These are phyloP conservation scores for Imleria badia DNA, from an alignment of 768 basidiomycete genomes.

Conservation along the genomic window DNA sequence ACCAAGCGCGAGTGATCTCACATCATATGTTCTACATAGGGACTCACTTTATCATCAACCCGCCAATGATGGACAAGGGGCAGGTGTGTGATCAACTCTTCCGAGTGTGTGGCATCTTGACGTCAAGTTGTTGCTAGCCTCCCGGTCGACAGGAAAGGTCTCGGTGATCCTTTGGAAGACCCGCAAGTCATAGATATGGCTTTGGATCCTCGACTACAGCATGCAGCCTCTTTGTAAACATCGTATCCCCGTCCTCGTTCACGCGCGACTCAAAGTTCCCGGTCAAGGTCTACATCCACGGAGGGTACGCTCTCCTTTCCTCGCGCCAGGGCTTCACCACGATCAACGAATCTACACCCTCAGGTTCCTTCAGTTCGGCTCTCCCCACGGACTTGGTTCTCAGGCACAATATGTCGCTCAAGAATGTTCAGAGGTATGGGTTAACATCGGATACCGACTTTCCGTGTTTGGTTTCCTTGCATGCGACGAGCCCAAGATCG, in stretches of 20 bases:
- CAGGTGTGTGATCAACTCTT: slow-evolving; percentile 33
- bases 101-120: not conserved
- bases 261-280: slow-evolving; percentile 48
- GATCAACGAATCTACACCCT: too few relatives aligned
- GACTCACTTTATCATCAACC: slow-evolving; percentile 43
- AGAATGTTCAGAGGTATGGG: slow-evolving; percentile 66
- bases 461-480: slow-evolving; percentile 79
- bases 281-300: slow-evolving; percentile 76
- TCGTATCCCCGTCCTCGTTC: slow-evolving; percentile 52
- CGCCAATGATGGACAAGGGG: slow-evolving; percentile 60
- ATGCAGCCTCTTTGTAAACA: slow-evolving; percentile 62
- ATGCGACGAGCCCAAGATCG: slow-evolving; percentile 55
- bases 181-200: slow-evolving; percentile 40
- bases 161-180: slow-evolving; percentile 68
- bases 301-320: slow-evolving; percentile 48
- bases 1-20: slow-evolving; percentile 44
- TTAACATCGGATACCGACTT: slow-evolving; percentile 76
- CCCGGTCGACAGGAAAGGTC: slow-evolving; percentile 60
- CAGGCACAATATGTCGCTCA: slow-evolving; percentile 70
- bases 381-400: slow-evolving; percentile 57
- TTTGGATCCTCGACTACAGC: not conserved
- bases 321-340: not conserved
- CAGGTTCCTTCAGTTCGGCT: slow-evolving; percentile 79
- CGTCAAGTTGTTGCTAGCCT: slow-evolving; percentile 33
- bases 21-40: too few relatives aligned